Evolutionary conservation across 768 basidiomycete genomes (phyloP).

Genomic region (Rossbeevera mucosa): DNA sequence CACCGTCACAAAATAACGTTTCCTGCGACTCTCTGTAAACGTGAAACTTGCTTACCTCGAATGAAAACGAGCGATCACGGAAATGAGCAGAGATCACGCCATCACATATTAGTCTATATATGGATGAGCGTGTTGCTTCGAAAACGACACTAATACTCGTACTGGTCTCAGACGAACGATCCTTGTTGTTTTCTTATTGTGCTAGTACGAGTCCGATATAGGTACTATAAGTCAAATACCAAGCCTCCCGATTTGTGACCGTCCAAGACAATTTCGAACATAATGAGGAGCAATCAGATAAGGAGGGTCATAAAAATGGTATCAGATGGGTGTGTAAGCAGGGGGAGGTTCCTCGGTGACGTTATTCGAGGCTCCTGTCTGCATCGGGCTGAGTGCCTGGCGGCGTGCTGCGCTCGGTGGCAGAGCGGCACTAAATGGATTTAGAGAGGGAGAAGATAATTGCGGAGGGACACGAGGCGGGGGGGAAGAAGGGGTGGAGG

Average conservation of each 20-base stretch:
- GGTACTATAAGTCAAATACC: neutral
- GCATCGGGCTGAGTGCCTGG: neutral
- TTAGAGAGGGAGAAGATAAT: neutral
- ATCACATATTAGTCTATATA: too few relatives aligned
- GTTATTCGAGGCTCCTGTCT: conserved; percentile 12
- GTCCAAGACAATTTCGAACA: neutral
- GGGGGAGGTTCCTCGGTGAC: conserved; percentile 20
- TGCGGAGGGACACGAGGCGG: neutral
- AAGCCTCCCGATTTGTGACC: neutral
- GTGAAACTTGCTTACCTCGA: neutral
- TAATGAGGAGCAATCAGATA: neutral
- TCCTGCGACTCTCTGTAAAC: neutral
- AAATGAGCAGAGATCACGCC: too few relatives aligned
- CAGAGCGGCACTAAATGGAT: neutral
- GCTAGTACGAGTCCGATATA: neutral
- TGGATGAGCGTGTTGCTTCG: too few relatives aligned
- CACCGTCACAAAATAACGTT: neutral
- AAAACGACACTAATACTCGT: too few relatives aligned
- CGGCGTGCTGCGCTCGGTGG: neutral
- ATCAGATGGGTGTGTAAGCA: conserved; percentile 23
- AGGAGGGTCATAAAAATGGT: neutral
- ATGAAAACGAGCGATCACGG: neutral
- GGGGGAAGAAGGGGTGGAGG: neutral
- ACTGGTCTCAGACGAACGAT: too few relatives aligned
- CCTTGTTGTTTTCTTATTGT: conserved; percentile 2